A percentile compares a stretch with the other conserved stretches of the same genome.
phyloP scores from a whole-genome alignment of 2,329 filamentous ascomycete genomes.

The Coniochaeta pulveracea region DNA sequence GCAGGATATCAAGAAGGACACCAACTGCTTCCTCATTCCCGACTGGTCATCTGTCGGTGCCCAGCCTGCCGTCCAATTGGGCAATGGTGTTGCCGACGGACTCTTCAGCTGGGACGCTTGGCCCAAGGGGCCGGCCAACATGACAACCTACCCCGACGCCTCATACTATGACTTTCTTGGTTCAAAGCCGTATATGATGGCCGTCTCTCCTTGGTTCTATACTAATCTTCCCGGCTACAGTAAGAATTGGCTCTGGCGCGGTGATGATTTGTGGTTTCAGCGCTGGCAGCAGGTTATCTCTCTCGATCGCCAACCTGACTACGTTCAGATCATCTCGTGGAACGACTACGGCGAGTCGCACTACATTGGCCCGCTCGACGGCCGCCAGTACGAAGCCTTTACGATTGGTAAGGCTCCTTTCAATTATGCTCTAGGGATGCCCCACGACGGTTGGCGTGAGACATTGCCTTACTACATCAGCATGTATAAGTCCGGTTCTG shows the following conservation, averaged over 20 bases:
- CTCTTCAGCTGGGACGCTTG: constrained; percentile 26
- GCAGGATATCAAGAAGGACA: constrained; percentile 24
- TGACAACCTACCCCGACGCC: constrained; percentile 21
- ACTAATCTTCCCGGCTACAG: constrained; percentile 42
- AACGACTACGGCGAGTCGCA: constrained; percentile 44
- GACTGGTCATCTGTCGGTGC: constrained; percentile 31
- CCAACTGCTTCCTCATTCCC: constrained; percentile 29
- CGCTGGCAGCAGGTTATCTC: constrained; percentile 43
- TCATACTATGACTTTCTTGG: constrained; percentile 21
- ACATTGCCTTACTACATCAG: constrained; percentile 39
- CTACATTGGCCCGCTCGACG: constrained; percentile 36
- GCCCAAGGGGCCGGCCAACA: constrained; percentile 19
- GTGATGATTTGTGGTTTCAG: constrained; percentile 49
- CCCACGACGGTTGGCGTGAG: constrained; percentile 36
- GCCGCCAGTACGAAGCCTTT: constrained; percentile 21
- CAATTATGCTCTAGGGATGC: constrained; percentile 32
- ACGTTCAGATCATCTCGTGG: constrained; percentile 24
- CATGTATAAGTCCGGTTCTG: constrained; percentile 32
- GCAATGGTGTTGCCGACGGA: constrained; percentile 17
- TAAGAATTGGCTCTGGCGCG: constrained; percentile 53
- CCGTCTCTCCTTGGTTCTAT: constrained; percentile 47
- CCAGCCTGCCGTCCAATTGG: constrained; percentile 12
- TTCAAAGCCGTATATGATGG: constrained; percentile 36
- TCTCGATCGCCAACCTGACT: constrained; percentile 18
- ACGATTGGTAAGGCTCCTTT: constrained; percentile 27